phyloP scores from a whole-genome alignment of 176 grass and related monocot species.

The Miscanthus lutarioriparius region DNA sequence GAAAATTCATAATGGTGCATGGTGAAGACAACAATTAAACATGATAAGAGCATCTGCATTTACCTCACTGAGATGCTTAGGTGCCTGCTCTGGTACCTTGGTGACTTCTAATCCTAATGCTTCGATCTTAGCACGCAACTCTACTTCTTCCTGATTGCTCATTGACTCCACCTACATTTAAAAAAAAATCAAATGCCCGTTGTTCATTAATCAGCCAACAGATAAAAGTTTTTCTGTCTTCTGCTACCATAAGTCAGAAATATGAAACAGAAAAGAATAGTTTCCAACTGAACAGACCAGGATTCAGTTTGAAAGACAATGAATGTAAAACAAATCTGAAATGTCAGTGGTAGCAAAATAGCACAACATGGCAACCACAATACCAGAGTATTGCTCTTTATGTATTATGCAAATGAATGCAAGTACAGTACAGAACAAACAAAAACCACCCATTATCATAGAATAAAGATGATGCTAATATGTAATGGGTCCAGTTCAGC shows the following conservation, averaged over 20 bases:
- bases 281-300: neutral
- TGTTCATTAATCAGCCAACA: neutral
- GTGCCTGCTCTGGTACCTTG: constrained; percentile 62
- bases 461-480: neutral
- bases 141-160: constrained; percentile 97
- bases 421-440: neutral
- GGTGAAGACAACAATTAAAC: neutral
- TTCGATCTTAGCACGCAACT: constrained; percentile 88
- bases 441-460: neutral
- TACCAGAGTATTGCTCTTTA: neutral
- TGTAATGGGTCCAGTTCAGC: neutral
- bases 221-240: neutral
- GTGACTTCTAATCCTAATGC: constrained; percentile 79
- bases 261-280: neutral
- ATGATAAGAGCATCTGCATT: neutral
- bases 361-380: neutral
- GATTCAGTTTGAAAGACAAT: neutral
- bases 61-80: constrained; percentile 74
- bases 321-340: neutral
- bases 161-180: constrained; percentile 75
- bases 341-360: neutral
- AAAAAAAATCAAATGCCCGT: neutral
- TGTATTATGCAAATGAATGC: neutral
- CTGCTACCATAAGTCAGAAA: neutral
- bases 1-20: neutral